Percentiles rank a stretch among this genome's conserved stretches.
Evolutionary conservation across 495 filamentous ascomycete species (phyloP).

Genomic region (Hypoxylon fragiforme): DNA sequence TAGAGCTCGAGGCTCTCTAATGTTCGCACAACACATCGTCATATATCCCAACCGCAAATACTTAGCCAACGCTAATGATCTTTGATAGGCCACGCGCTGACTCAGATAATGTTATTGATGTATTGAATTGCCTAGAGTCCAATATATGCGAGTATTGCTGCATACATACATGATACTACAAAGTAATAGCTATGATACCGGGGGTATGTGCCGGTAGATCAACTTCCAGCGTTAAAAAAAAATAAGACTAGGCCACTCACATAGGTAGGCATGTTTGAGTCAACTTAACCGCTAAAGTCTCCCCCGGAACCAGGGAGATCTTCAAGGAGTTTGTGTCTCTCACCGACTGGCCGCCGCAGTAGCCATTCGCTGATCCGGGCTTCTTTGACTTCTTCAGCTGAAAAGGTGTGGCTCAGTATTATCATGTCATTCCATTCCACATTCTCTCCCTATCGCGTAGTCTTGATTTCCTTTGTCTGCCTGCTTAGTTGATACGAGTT

Average conservation of each 20-base stretch:
- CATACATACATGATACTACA: conserved; percentile 5
- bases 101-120: conserved; percentile 4
- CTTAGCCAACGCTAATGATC: conserved; percentile 14
- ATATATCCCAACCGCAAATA: not conserved
- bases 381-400: conserved; percentile 20
- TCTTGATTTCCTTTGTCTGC: conserved; percentile 15
- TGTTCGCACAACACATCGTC: conserved; percentile 16
- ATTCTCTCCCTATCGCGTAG: conserved; percentile 21
- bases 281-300: not conserved
- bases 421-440: conserved; percentile 11
- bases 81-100: conserved; percentile 14
- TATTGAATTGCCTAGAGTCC: not conserved
- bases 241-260: conserved; percentile 1
- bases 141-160: conserved; percentile 9
- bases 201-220: conserved; percentile 19
- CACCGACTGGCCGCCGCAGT: conserved; percentile 30
- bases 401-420: conserved; percentile 30
- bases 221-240: conserved; percentile 5
- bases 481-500: conserved; percentile 22
- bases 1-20: not conserved
- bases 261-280: conserved; percentile 23
- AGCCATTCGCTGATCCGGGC: conserved; percentile 25
- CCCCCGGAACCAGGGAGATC: conserved; percentile 18
- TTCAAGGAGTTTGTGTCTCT: conserved; percentile 22
- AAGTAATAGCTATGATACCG: conserved; percentile 3